These are phyloP conservation scores for Castanopsis chinensis DNA, from an alignment of 306 rosid genomes.

Conservation along the genomic window DNA sequence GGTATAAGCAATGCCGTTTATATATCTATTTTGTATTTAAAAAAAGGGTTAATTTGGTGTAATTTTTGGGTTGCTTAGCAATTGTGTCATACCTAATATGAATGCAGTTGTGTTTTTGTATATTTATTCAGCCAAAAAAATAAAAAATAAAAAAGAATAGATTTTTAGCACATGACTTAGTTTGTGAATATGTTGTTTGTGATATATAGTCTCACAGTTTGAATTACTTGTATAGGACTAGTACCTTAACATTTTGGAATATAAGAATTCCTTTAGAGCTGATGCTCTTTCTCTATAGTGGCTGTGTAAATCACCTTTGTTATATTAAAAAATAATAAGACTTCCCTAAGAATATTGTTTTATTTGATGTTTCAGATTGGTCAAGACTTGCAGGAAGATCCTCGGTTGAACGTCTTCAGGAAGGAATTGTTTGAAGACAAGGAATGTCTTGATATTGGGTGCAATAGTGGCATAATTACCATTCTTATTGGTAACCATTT, in stretches of 20 bases:
- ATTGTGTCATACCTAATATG: no score
- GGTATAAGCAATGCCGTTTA: no score
- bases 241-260: background rate
- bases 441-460: constrained; percentile 91
- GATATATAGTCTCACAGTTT: background rate
- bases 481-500: constrained; percentile 63
- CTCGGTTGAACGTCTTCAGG: constrained; percentile 65
- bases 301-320: no score
- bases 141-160: no score
- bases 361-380: constrained; percentile 53
- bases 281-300: background rate
- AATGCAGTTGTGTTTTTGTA: background rate
- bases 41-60: no score
- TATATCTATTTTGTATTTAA: no score
- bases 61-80: no score
- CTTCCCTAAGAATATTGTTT: background rate
- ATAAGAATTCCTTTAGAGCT: background rate
- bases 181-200: background rate
- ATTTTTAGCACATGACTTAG: background rate
- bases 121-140: background rate
- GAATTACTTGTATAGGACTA: background rate
- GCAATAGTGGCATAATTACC: constrained; percentile 77
- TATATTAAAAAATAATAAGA: no score
- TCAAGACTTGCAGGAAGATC: constrained; percentile 66
- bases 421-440: constrained; percentile 89